phyloP scores from a whole-genome alignment of 371 early-diverging fungal genomes.

The Saksenaea oblongispora region DNA sequence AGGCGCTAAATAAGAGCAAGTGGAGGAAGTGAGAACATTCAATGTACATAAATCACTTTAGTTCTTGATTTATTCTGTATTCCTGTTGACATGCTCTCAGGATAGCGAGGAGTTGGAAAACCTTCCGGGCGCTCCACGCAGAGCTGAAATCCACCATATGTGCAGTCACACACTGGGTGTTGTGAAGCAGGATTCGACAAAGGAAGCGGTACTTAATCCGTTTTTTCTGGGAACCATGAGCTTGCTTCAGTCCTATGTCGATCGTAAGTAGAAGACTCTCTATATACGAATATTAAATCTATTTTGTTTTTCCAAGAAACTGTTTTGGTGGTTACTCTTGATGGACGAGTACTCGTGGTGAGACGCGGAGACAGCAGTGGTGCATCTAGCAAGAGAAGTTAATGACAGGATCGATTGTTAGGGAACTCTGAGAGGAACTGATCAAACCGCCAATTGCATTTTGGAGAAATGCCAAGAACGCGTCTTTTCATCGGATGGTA shows the following conservation, averaged over 20 bases:
- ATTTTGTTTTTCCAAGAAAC: constrained; percentile 8
- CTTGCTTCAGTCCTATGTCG: constrained; percentile 38
- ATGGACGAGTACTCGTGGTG: constrained; percentile 69
- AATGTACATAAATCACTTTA: too few relatives aligned
- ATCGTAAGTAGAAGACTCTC: constrained; percentile 21
- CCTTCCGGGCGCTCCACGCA: too few relatives aligned
- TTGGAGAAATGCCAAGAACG: constrained; percentile 75
- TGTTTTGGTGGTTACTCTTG: constrained; percentile 59
- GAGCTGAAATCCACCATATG: too few relatives aligned
- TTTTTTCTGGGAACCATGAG: constrained; percentile 24
- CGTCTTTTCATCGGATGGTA: constrained; percentile 73
- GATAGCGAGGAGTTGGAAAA: too few relatives aligned
- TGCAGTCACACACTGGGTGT: too few relatives aligned
- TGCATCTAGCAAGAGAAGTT: background rate
- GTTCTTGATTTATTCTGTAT: too few relatives aligned
- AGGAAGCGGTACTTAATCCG: background rate
- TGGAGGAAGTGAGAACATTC: too few relatives aligned
- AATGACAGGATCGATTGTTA: constrained; percentile 9
- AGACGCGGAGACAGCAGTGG: background rate
- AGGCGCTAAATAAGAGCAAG: too few relatives aligned
- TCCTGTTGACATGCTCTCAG: too few relatives aligned
- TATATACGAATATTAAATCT: background rate
- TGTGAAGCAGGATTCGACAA: too few relatives aligned
- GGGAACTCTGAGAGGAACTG: constrained; percentile 79
- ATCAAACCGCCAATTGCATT: constrained; percentile 80